These are phyloP conservation scores for Fusarium austroafricanum DNA, from an alignment of 2,329 filamentous ascomycete species.

Conservation along the genomic window DNA sequence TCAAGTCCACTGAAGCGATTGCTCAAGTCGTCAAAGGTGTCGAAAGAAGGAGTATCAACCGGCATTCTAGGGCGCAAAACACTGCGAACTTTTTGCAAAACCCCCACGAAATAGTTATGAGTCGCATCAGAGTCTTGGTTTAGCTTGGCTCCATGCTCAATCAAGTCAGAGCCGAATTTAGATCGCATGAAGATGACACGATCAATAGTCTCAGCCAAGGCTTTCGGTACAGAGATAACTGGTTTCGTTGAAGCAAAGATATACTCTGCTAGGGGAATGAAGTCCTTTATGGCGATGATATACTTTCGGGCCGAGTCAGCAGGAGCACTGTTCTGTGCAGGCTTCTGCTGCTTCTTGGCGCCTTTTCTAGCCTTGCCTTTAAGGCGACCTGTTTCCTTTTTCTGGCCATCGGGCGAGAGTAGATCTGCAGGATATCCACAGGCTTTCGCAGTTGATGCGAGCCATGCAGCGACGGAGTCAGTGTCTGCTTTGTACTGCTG, in stretches of 20 bases:
- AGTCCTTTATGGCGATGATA: conserved; percentile 53
- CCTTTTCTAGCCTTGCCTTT: conserved; percentile 44
- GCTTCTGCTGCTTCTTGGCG: conserved; percentile 29
- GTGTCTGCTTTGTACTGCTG: neutral
- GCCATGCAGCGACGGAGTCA: neutral
- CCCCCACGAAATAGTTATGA: conserved; percentile 51
- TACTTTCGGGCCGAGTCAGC: conserved; percentile 37
- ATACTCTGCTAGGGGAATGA: conserved; percentile 53
- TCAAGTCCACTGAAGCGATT: neutral
- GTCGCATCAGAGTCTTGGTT: conserved; percentile 42
- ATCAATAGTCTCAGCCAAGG: conserved; percentile 49
- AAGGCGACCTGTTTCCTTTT: conserved; percentile 33
- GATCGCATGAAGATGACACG: conserved; percentile 53
- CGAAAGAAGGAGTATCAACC: conserved; percentile 29
- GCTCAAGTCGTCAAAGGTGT: too few relatives aligned
- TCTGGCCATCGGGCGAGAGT: neutral
- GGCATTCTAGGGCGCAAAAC: conserved; percentile 43
- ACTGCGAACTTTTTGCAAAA: conserved; percentile 52
- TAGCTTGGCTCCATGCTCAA: conserved; percentile 16
- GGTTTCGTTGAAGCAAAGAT: conserved; percentile 44
- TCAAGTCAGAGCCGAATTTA: conserved; percentile 42
- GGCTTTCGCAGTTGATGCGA: neutral
- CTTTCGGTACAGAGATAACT: conserved; percentile 44
- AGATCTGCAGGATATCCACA: conserved; percentile 38
- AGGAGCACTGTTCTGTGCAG: neutral